A percentile compares a stretch with the other conserved stretches of the same genome.
These are phyloP conservation scores for Tricholoma flavovirens DNA, from an alignment of 768 basidiomycete species.

Conservation along the genomic window DNA sequence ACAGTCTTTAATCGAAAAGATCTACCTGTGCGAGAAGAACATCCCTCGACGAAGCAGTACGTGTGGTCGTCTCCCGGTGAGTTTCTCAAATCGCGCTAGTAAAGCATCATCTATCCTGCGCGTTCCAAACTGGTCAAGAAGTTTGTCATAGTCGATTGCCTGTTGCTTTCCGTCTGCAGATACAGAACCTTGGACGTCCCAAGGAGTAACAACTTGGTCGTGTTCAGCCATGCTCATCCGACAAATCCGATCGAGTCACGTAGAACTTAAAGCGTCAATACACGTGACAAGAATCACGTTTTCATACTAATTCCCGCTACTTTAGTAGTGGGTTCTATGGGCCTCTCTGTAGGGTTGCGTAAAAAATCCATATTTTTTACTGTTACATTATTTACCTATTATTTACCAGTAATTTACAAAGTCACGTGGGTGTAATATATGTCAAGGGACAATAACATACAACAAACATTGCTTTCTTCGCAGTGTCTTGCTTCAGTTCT, in stretches of 20 bases:
- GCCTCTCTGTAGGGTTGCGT: too few species aligned
- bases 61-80: constrained; percentile 88
- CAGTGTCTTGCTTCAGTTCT: too few species aligned
- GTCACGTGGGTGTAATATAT: too few species aligned
- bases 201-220: constrained; percentile 88
- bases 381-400: too few species aligned
- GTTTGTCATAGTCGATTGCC: constrained; percentile 95
- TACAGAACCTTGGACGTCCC: constrained; percentile 94
- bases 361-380: too few species aligned
- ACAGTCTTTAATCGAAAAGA: background rate
- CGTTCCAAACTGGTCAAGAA: constrained; percentile 92
- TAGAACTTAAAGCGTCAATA: too few species aligned
- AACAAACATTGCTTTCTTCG: too few species aligned
- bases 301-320: too few species aligned
- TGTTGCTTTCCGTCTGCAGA: constrained; percentile 84
- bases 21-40: constrained; percentile 97
- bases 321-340: too few species aligned
- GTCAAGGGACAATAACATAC: too few species aligned
- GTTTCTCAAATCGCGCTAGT: constrained; percentile 81
- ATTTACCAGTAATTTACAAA: too few species aligned
- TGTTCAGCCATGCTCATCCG: constrained; percentile 16
- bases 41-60: constrained; percentile 82
- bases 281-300: too few species aligned
- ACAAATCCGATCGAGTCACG: background rate
- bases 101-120: constrained; percentile 69